These are phyloP conservation scores for Lichtheimia hyalospora DNA, from an alignment of 371 early-diverging fungal species.

Conservation along the genomic window DNA sequence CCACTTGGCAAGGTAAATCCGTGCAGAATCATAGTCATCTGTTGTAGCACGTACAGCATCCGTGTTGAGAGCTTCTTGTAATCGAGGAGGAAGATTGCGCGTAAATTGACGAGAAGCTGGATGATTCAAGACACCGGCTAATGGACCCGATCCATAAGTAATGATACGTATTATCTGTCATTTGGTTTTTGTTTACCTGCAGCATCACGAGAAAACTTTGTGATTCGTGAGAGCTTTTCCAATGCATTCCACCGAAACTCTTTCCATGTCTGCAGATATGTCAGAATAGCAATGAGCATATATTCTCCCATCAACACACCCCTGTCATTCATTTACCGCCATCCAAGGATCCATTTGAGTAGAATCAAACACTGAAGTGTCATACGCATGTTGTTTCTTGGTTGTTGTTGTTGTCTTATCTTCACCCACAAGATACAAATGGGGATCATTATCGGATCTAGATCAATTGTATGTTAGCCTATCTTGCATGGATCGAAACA, in stretches of 20 bases:
- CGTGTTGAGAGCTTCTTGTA: constrained; percentile 40
- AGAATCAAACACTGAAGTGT: constrained; percentile 26
- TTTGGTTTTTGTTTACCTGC: constrained; percentile 38
- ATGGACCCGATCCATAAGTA: neutral
- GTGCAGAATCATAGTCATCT: constrained; percentile 84
- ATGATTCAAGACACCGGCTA: constrained; percentile 70
- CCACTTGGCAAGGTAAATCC: constrained; percentile 85
- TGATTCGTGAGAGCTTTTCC: constrained; percentile 78
- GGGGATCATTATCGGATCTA: constrained; percentile 20
- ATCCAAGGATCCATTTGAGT: constrained; percentile 49
- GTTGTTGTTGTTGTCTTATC: neutral
- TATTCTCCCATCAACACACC: too few species aligned
- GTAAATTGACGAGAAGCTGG: constrained; percentile 77
- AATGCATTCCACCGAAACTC: constrained; percentile 79
- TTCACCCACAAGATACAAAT: constrained; percentile 9
- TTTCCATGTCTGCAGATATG: constrained; percentile 53
- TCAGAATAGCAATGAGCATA: too few species aligned
- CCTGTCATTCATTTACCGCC: constrained; percentile 22
- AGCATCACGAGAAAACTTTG: constrained; percentile 66
- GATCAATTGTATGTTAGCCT: neutral
- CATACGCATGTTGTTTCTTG: neutral
- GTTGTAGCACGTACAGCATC: constrained; percentile 49
- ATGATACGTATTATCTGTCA: neutral
- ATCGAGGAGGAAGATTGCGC: constrained; percentile 70
- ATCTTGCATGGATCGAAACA: too few species aligned